Conservation (phyloP, 176 grass and related monocot species). For the Miscanthus lutarioriparius region DNA sequence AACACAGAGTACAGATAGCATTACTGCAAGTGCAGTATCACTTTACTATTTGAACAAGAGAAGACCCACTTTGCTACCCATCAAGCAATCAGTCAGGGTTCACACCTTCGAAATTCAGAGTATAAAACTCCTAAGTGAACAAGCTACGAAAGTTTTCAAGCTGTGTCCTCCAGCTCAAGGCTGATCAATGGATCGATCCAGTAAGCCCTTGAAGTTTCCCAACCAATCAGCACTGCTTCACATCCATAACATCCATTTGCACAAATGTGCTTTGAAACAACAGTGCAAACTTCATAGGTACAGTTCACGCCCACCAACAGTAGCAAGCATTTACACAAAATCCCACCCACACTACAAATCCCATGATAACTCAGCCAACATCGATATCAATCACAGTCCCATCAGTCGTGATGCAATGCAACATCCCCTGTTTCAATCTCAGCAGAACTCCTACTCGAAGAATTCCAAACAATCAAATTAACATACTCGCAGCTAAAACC, state of each 20-base stretch:
- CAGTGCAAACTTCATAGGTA: not conserved
- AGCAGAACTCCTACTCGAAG: not conserved
- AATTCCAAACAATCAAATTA: not conserved
- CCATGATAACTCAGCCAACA: not conserved
- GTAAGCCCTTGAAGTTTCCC: not conserved
- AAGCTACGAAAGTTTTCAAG: not conserved
- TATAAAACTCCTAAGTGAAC: not conserved
- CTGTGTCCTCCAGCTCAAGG: not conserved
- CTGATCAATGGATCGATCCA: not conserved
- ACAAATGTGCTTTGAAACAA: not conserved
- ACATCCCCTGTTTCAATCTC: not conserved
- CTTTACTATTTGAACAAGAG: not conserved
- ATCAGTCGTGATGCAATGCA: not conserved
- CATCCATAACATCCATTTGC: not conserved
- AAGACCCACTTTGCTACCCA: not conserved
- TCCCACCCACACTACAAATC: not conserved
- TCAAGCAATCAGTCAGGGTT: not conserved
- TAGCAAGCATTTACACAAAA: conserved; percentile 1
- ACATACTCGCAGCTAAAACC: not conserved
- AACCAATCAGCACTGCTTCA: not conserved
- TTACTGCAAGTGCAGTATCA: not conserved
- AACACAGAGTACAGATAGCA: not conserved
- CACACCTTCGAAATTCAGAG: not conserved
- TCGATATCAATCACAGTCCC: not conserved
- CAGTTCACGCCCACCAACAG: not conserved